Evolutionary conservation across 768 basidiomycete genomes (phyloP), one percentile per base, ranked within the genome.

Genomic region (Serendipita sp.): DNA sequence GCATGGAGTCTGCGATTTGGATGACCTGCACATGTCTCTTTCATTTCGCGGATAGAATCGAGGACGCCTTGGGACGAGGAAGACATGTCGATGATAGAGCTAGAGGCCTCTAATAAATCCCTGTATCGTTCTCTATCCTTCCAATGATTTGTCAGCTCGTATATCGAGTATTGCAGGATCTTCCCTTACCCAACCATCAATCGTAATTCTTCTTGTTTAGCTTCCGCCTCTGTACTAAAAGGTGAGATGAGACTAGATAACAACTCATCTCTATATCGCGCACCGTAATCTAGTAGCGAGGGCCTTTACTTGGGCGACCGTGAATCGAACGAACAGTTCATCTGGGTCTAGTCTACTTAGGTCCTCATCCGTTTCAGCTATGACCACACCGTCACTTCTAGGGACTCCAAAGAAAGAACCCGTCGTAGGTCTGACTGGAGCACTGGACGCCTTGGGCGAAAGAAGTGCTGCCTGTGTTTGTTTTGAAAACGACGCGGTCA

Each of bases 141-240:
- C 81, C 82, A 76, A 72, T 72, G 70, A 75, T 72, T 69, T 76
- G 75, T 74, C 67, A 74, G 64, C 58, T 63, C 44, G 52, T 30
- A 10, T 38, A 52, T 48, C 44, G 56, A 11, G 7, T 32, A 38
- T 32, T 44, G 11, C 32, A 16, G 65, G 16, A 65, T 32, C 8
- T 15, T 7, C 68, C 85, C 90, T 81, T 77, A 92, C 90, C 90
- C 90, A 75, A 92, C 90, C 90, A 91, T 92, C 51, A 88, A 78
- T 70, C 90, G 81, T 48, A 92, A 79, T 70, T 92, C 90, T 72
- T 91, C 88, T 70, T 90, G 87, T 73, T 92, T 91, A 48, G 83
- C 85, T 71, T 91, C 88, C 0, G 89, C 90, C 75, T 91, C 90
- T 15, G 80, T 75, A 72, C 89, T 91, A 46, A 44, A 44, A 15